Percentiles rank a stretch among this genome's conserved stretches.
Evolutionary conservation across 441 rosid genomes (phyloP).

Genomic region (Francoa sonchifolia): DNA sequence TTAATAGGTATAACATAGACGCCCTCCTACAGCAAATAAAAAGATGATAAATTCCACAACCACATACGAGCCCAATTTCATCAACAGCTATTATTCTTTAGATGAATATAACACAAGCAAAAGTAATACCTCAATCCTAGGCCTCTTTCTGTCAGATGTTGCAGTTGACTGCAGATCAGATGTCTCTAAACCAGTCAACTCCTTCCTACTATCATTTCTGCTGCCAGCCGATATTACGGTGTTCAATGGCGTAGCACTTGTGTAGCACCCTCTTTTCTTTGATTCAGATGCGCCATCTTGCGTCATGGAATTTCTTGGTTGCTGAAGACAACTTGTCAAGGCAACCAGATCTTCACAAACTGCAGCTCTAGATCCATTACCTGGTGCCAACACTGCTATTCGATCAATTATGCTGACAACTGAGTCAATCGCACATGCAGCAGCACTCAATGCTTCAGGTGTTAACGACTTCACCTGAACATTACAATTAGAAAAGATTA

Average conservation of each 20-base stretch:
- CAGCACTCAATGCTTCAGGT: conserved; percentile 50
- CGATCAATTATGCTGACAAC: conserved; percentile 14
- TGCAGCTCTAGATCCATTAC: conserved; percentile 13
- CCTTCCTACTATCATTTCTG: not conserved
- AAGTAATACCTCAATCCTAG: conserved; percentile 8
- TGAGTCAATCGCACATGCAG: conserved; percentile 40
- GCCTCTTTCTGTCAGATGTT: conserved; percentile 11
- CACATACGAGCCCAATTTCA: not conserved
- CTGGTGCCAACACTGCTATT: conserved; percentile 13
- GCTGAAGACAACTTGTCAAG: conserved; percentile 13
- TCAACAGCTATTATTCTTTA: not conserved
- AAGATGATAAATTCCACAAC: not conserved
- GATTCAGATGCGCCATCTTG: conserved; percentile 8
- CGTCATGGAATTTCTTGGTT: conserved; percentile 9
- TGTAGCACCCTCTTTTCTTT: conserved; percentile 12
- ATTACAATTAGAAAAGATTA: too few species aligned
- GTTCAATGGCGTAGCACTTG: conserved; percentile 14
- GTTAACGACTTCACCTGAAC: conserved; percentile 74
- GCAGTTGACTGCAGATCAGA: conserved; percentile 16
- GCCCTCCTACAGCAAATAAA: too few species aligned
- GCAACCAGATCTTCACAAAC: conserved; percentile 15
- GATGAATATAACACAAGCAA: not conserved
- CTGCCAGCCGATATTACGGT: conserved; percentile 10
- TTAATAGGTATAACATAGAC: too few species aligned
- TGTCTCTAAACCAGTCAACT: conserved; percentile 5